Conservation (phyloP, 306 rosid species). For the Cicer judaicum region DNA sequence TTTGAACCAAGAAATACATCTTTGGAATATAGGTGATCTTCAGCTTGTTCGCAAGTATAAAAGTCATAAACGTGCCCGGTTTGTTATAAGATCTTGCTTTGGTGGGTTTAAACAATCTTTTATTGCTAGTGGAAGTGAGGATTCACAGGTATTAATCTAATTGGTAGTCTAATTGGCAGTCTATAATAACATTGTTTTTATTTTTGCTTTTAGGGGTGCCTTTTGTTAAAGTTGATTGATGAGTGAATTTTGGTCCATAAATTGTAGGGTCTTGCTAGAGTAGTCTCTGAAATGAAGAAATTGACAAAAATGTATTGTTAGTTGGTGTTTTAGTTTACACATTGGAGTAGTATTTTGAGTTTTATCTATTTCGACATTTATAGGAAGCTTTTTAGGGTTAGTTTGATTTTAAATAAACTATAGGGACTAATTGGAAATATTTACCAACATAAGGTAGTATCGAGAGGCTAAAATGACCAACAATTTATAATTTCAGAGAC, state of each 20-base stretch:
- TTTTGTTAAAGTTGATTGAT: background rate
- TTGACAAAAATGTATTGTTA: background rate
- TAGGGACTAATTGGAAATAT: background rate
- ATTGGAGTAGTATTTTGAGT: background rate
- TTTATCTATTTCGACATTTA: background rate
- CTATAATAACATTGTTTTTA: background rate
- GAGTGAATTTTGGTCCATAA: background rate
- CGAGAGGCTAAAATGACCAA: background rate
- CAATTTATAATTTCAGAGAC: background rate
- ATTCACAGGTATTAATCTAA: slow-evolving; percentile 75
- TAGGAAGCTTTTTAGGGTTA: background rate
- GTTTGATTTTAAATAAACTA: background rate
- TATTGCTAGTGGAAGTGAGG: slow-evolving; percentile 97
- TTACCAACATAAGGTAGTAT: background rate
- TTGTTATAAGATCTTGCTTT: slow-evolving; percentile 82
- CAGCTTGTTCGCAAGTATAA: slow-evolving; percentile 65
- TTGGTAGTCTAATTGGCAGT: slow-evolving; percentile 29
- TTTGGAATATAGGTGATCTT: slow-evolving; percentile 74
- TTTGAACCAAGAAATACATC: slow-evolving; percentile 88
- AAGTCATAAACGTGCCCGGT: slow-evolving; percentile 79
- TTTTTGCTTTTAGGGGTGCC: background rate
- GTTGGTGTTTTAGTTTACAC: background rate
- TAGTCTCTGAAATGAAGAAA: background rate
- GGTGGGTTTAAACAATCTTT: slow-evolving; percentile 86
- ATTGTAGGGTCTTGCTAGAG: background rate